These are phyloP conservation scores for Eutrema heterophyllum DNA, from an alignment of 345 rosid genomes.

Conservation along the genomic window DNA sequence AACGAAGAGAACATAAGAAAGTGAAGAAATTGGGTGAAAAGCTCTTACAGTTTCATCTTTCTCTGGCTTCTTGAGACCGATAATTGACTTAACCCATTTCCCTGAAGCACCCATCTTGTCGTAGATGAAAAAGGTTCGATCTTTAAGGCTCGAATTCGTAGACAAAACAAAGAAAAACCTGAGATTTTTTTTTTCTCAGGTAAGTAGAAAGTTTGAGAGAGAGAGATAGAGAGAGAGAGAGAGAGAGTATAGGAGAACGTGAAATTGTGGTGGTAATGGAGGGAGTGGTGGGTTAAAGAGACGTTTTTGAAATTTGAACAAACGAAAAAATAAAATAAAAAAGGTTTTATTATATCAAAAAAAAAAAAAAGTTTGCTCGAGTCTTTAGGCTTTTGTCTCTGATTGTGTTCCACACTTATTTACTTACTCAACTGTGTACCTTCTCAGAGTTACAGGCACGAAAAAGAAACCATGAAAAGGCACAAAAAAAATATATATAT, in stretches of 20 bases:
- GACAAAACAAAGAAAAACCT: neutral
- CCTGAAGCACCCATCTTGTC: conserved; percentile 86
- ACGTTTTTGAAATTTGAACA: conserved; percentile 39
- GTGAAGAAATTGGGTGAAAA: neutral
- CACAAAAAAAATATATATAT: neutral
- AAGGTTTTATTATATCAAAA: neutral
- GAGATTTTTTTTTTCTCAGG: conserved; percentile 13
- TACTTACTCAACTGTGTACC: conserved; percentile 14
- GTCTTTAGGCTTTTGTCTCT: conserved; percentile 30
- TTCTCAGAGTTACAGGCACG: conserved; percentile 31
- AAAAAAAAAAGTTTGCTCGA: conserved; percentile 12
- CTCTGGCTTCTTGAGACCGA: conserved; percentile 63
- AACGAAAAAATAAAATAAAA: neutral
- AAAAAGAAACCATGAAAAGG: conserved; percentile 29
- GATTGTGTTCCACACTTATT: conserved; percentile 25
- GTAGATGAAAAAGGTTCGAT: neutral
- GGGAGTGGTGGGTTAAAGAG: conserved; percentile 37
- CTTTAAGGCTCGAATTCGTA: conserved; percentile 27
- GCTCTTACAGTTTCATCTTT: conserved; percentile 54
- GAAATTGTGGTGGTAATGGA: conserved; percentile 28
- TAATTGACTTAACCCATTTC: conserved; percentile 83
- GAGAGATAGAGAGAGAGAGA: neutral
- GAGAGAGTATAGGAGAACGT: conserved; percentile 27
- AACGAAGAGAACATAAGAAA: neutral
- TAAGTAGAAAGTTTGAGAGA: conserved; percentile 18